phyloP scores from a whole-genome alignment of 306 rosid species.

The cucumber (Cucumis sativus) region Cucumber_9930_V3 NC_026657.2:5159001-5159500 shows the following conservation, averaged over 20 bases:
- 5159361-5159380: background rate
- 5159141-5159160: background rate
- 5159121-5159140: background rate
- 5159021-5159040: background rate
- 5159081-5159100: background rate
- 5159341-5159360: too few relatives aligned
- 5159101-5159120: background rate
- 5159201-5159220: background rate
- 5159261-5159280: background rate
- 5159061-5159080: background rate
- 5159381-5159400: background rate
- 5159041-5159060: background rate
- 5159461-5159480: conserved; percentile 56
- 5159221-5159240: background rate
- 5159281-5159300: background rate
- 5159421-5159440: background rate
- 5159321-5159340: background rate
- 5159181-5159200: background rate
- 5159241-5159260: background rate
- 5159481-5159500: conserved; percentile 47
- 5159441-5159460: conserved; percentile 36
- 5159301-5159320: background rate
- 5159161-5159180: too few relatives aligned
- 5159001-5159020: background rate
- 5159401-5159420: background rate